phyloP scores from a whole-genome alignment of 805 yeast genomes.

The Candida awuae region DNA sequence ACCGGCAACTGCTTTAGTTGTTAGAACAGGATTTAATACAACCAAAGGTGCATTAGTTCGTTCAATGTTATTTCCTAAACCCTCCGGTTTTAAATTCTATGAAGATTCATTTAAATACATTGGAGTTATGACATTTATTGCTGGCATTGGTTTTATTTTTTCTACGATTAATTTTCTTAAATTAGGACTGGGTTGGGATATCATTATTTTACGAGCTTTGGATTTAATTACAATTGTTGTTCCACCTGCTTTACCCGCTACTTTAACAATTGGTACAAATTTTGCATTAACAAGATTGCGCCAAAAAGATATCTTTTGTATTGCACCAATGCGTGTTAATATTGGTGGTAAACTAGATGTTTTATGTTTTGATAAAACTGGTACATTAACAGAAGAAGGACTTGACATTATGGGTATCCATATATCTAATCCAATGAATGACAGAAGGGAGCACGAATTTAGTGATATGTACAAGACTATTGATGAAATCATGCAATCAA shows the following conservation, averaged over 20 bases:
- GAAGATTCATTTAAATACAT: constrained; percentile 92
- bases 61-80: constrained; percentile 95
- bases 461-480: constrained; percentile 16
- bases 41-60: constrained; percentile 91
- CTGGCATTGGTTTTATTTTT: constrained; percentile 72
- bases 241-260: constrained; percentile 98
- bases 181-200: constrained; percentile 58
- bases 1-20: constrained; percentile 80
- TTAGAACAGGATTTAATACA: constrained; percentile 87
- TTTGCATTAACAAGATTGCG: constrained; percentile 79
- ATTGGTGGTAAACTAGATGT: constrained; percentile 93
- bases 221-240: constrained; percentile 95
- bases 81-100: constrained; percentile 87
- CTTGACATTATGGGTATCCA: constrained; percentile 65
- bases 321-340: constrained; percentile 89
- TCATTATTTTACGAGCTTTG: constrained; percentile 80
- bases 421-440: constrained; percentile 29
- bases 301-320: constrained; percentile 67
- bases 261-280: constrained; percentile 91
- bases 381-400: constrained; percentile 96
- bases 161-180: constrained; percentile 78
- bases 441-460: constrained; percentile 25
- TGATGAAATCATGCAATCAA: constrained; percentile 13
- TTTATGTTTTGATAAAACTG: constrained; percentile 93
- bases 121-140: constrained; percentile 87